These are phyloP conservation scores for Saturnispora halmiae DNA, from an alignment of 805 yeast genomes.

Conservation along the genomic window DNA sequence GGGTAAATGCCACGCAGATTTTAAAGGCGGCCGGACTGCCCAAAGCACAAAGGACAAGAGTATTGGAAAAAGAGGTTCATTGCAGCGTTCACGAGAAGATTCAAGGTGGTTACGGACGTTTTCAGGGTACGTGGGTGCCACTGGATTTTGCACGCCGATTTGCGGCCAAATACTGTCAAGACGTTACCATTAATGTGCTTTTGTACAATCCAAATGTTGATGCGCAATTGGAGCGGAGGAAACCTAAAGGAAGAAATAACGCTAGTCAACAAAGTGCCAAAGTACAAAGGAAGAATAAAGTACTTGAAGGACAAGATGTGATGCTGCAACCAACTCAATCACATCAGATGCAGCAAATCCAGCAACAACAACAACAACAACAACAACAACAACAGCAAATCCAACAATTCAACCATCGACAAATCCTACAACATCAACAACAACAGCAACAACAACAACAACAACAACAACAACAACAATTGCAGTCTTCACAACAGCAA, in stretches of 20 bases:
- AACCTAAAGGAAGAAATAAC: conserved; percentile 15
- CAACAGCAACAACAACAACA: conserved; percentile 14
- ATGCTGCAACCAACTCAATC: too few species aligned
- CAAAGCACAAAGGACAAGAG: conserved; percentile 69
- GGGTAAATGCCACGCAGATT: conserved; percentile 88
- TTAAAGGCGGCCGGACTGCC: conserved; percentile 70
- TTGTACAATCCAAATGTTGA: conserved; percentile 42
- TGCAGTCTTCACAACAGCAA: conserved; percentile 9
- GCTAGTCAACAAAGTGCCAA: conserved; percentile 31
- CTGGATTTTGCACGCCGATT: conserved; percentile 52
- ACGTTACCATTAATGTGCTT: conserved; percentile 44
- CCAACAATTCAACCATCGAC: conserved; percentile 12
- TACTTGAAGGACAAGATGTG: too few species aligned
- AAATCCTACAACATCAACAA: too few species aligned
- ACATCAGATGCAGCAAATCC: neutral
- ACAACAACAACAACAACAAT: conserved; percentile 8
- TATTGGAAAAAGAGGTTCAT: conserved; percentile 68
- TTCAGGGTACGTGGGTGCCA: conserved; percentile 86
- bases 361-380: conserved; percentile 10
- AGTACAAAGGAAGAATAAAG: neutral
- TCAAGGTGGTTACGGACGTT: conserved; percentile 79
- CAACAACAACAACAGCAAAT: conserved; percentile 12
- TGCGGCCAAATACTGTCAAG: conserved; percentile 43
- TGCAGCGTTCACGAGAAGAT: conserved; percentile 59
- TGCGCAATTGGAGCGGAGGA: conserved; percentile 13